Evolutionary conservation across 352 stramenopile species (phyloP).

Genomic region (Halophytophthora polymorphica): DNA sequence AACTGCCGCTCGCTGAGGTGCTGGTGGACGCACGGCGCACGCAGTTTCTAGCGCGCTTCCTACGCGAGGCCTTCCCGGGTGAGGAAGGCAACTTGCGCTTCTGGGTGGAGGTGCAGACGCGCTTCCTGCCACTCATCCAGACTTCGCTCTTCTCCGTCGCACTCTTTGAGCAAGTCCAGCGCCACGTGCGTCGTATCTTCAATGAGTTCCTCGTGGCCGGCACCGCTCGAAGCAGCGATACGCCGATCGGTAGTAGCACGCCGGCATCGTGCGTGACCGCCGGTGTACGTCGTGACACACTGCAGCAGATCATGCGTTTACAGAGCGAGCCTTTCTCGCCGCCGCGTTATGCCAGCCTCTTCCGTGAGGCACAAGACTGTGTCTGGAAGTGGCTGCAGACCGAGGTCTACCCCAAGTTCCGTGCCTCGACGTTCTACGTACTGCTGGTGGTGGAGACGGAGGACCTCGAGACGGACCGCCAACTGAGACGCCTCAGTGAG

Average conservation of each 20-base stretch:
- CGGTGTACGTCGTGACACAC: slow-evolving; percentile 47
- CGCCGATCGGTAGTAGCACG: slow-evolving; percentile 3
- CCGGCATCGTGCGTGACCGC: slow-evolving; percentile 43
- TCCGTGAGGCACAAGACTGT: slow-evolving; percentile 65
- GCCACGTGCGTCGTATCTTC: slow-evolving; percentile 58
- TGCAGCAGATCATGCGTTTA: slow-evolving; percentile 66
- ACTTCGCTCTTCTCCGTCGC: slow-evolving; percentile 58
- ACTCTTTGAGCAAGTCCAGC: slow-evolving; percentile 72
- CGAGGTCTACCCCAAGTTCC: slow-evolving; percentile 60
- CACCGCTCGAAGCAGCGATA: slow-evolving; percentile 7
- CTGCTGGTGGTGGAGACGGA: slow-evolving; percentile 68
- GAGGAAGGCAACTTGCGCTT: slow-evolving; percentile 61
- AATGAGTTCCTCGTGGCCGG: slow-evolving; percentile 59
- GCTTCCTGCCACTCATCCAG: slow-evolving; percentile 67
- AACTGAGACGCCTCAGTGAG: slow-evolving; percentile 61
- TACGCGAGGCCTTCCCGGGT: slow-evolving; percentile 25
- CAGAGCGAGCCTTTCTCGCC: slow-evolving; percentile 77
- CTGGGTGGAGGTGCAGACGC: slow-evolving; percentile 73
- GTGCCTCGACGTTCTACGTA: slow-evolving; percentile 60
- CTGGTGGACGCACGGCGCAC: slow-evolving; percentile 55
- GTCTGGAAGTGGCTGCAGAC: slow-evolving; percentile 71
- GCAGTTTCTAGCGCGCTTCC: slow-evolving; percentile 49
- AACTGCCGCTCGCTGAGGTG: slow-evolving; percentile 62
- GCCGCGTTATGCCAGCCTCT: slow-evolving; percentile 61
- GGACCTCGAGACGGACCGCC: slow-evolving; percentile 58